phyloP scores from a whole-genome alignment of 2,329 filamentous ascomycete genomes.

The Xylariomycetidae sp. region DNA sequence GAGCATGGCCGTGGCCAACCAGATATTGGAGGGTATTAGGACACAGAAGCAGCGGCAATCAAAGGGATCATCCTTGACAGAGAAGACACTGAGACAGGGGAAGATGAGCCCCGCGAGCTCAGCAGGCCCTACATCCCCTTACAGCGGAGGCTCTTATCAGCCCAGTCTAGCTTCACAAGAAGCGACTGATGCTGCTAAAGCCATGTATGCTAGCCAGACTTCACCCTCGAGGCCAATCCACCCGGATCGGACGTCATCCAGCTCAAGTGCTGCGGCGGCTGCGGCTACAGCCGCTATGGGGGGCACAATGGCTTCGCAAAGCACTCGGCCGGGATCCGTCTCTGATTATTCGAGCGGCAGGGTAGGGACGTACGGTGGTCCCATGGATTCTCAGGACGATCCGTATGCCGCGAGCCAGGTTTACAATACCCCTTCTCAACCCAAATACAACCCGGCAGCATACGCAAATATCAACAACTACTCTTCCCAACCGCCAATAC shows the following conservation, averaged over 20 bases:
- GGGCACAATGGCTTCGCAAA: conserved; percentile 36
- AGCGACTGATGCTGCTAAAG: conserved; percentile 60
- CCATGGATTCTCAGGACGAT: conserved; percentile 25
- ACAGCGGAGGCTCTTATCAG: conserved; percentile 22
- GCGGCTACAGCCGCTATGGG: conserved; percentile 56
- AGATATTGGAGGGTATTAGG: conserved; percentile 83
- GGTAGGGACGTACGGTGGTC: conserved; percentile 24
- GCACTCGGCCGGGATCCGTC: conserved; percentile 18
- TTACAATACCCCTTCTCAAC: conserved; percentile 37
- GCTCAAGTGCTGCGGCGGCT: conserved; percentile 50
- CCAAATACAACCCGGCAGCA: conserved; percentile 72
- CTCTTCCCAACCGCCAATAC: conserved; percentile 32
- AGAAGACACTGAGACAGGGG: conserved; percentile 58
- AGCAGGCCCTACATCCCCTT: conserved; percentile 27
- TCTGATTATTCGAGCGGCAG: conserved; percentile 30
- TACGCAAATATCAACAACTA: conserved; percentile 63
- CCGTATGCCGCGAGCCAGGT: conserved; percentile 20
- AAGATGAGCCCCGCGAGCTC: conserved; percentile 40
- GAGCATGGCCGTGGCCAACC: conserved; percentile 95
- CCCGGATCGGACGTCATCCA: conserved; percentile 50
- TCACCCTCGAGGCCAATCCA: conserved; percentile 46
- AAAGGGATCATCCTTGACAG: conserved; percentile 55
- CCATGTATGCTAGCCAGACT: conserved; percentile 53
- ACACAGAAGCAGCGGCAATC: conserved; percentile 69
- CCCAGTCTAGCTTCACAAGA: conserved; percentile 40